Percentiles rank a stretch among this genome's conserved stretches.
These are phyloP conservation scores for Cystobasidium slooffiae DNA, from an alignment of 1,284 basidiomycete genomes.

Conservation along the genomic window DNA sequence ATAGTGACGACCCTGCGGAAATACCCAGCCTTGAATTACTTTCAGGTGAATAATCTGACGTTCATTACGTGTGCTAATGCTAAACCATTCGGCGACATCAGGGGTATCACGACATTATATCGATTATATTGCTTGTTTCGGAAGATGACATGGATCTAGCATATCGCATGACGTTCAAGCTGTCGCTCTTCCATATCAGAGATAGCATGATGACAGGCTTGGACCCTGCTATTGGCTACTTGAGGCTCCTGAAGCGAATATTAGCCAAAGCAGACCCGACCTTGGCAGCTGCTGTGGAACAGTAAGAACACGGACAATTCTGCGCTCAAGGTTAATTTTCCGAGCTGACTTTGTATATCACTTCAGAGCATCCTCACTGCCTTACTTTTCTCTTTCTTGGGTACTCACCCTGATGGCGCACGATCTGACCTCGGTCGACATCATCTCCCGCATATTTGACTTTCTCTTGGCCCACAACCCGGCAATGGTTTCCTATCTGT, in stretches of 20 bases:
- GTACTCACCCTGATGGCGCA: constrained; percentile 54
- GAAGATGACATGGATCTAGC: constrained; percentile 48
- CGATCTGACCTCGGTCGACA: constrained; percentile 50
- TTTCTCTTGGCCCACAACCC: constrained; percentile 54
- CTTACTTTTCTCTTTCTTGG: constrained; percentile 55
- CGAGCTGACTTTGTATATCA: background rate
- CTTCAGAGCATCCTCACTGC: constrained; percentile 50
- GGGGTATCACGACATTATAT: constrained; percentile 52
- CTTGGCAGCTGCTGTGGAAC: constrained; percentile 45
- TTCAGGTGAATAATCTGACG: constrained; percentile 51
- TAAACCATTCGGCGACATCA: background rate
- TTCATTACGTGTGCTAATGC: background rate
- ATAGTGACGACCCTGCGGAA: constrained; percentile 51
- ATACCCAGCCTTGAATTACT: constrained; percentile 53
- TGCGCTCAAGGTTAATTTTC: background rate
- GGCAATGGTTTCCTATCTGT: constrained; percentile 54
- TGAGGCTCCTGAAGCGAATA: constrained; percentile 51
- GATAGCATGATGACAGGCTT: constrained; percentile 53
- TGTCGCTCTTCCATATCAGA: constrained; percentile 50
- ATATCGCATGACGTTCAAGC: constrained; percentile 38
- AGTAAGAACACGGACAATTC: constrained; percentile 35
- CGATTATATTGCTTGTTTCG: constrained; percentile 51
- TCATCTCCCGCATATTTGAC: constrained; percentile 53
- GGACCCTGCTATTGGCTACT: constrained; percentile 54
- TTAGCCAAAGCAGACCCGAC: constrained; percentile 47